Conservation (phyloP, 2,329 filamentous ascomycete genomes). For the Talaromyces islandicus region DNA sequence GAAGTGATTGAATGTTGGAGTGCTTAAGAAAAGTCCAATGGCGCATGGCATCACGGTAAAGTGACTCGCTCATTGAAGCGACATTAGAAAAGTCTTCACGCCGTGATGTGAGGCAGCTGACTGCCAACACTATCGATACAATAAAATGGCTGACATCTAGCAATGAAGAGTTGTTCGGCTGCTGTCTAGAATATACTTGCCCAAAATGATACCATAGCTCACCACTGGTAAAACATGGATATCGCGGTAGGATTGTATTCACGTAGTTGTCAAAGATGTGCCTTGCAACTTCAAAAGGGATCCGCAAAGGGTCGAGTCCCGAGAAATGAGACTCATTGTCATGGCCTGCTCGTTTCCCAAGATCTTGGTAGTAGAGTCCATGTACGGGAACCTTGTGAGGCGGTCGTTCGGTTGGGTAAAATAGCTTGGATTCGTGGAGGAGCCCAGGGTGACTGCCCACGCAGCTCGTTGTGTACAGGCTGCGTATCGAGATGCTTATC, state of each 20-base stretch:
- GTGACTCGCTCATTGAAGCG: slow-evolving; percentile 2
- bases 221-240: slow-evolving; percentile 2
- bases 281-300: slow-evolving; percentile 2
- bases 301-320: not conserved
- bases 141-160: slow-evolving; percentile 1
- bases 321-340: slow-evolving; percentile 1
- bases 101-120: slow-evolving; percentile 2
- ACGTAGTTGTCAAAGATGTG: slow-evolving; percentile 3
- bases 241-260: slow-evolving; percentile 3
- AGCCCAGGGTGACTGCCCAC: not conserved
- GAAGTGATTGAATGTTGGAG: slow-evolving; percentile 1
- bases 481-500: slow-evolving; percentile 3
- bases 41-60: slow-evolving; percentile 5
- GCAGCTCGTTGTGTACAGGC: slow-evolving; percentile 2
- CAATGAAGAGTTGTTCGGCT: not conserved
- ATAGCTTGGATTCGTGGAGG: slow-evolving; percentile 4
- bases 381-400: slow-evolving; percentile 2
- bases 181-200: slow-evolving; percentile 1
- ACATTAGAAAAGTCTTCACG: slow-evolving; percentile 3
- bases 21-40: slow-evolving; percentile 2
- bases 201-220: slow-evolving; percentile 5
- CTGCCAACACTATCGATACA: slow-evolving; percentile 3
- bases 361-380: not conserved
- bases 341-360: slow-evolving; percentile 3
- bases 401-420: slow-evolving; percentile 2